Percentiles rank a stretch among this genome's conserved stretches.
Evolutionary conservation across 1,284 basidiomycete species (phyloP).

Genomic region (Trichosporon ovoides): DNA sequence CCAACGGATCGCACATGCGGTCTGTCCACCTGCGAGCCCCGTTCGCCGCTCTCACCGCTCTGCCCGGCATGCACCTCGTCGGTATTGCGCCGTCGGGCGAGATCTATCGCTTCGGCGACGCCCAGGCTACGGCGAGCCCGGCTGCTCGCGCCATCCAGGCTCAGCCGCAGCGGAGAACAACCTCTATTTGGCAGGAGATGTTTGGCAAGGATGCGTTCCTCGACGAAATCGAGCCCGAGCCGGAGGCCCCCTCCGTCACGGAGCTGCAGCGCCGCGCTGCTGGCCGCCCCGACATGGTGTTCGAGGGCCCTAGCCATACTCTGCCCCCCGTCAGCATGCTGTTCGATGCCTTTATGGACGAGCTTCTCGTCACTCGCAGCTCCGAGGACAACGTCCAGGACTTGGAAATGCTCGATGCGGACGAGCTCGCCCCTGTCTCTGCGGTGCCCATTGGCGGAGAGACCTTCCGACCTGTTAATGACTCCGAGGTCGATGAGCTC

Average conservation of each 20-base stretch:
- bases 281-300: slow-evolving; percentile 51
- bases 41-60: slow-evolving; percentile 14
- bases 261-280: slow-evolving; percentile 25
- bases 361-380: slow-evolving; percentile 54
- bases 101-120: slow-evolving; percentile 40
- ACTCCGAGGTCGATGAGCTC: slow-evolving; percentile 19
- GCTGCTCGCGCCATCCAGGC: slow-evolving; percentile 10
- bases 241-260: slow-evolving; percentile 20
- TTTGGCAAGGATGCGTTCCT: slow-evolving; percentile 48
- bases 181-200: slow-evolving; percentile 50
- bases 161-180: slow-evolving; percentile 1
- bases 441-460: slow-evolving; percentile 6
- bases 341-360: slow-evolving; percentile 66
- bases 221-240: slow-evolving; percentile 24
- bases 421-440: not conserved
- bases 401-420: slow-evolving; percentile 3
- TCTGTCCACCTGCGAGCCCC: slow-evolving; percentile 10
- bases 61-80: slow-evolving; percentile 28
- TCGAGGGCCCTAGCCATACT: slow-evolving; percentile 71
- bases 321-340: slow-evolving; percentile 69
- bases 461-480: slow-evolving; percentile 13
- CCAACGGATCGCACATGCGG: slow-evolving; percentile 24
- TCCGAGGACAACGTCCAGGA: slow-evolving; percentile 7
- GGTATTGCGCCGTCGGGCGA: slow-evolving; percentile 35
- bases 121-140: slow-evolving; percentile 17